Evolutionary conservation across 164 flowering plant genomes (phyloP), one percentile per base, ranked within the genome.

Genomic region (Paratinospora sagittata): DNA sequence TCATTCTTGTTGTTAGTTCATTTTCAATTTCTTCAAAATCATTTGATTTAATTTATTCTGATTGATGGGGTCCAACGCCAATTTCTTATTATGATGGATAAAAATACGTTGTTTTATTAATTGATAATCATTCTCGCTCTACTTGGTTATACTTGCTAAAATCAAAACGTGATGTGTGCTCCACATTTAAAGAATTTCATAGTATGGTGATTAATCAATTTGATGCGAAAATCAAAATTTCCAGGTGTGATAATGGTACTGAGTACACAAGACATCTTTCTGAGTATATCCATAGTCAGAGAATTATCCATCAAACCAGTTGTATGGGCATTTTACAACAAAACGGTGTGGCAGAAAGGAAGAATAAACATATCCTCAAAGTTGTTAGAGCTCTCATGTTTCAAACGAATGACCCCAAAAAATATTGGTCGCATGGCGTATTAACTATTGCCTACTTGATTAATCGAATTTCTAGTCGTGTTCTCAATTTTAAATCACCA

Each of bases 41-140:
- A 57, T 79, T 83, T 76, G 79, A 77, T 9, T 14, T 81, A 17
- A 30, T 79, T 24, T 76, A 81, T 66, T 68, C 26, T 39, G 81
- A 81, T 65, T 19, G 79, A 1, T 79, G 77, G 78, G 74, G 80
- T 27, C 34, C 63, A 47, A 47, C 63, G 5, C 60, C 66, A 4
- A 34, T 27, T 37, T 57, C 21, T 3, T 63, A 77, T 77, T 68
- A 71, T 67, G 55, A 27, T 47, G 68, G 70, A 12, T 67, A 23
- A 26, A 67, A 45, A 24, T 47, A 67, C 11, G 43, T 67, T 67
- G 27, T 43, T 3, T 43, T 47, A 43, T 67, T 43, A 8, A 68
- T 68, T 27, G 70, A 68, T 68, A 41, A 68, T 68, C 62, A 14
- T 1, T 68, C 63, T 49, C 63, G 71, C 0, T 12, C 63, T 27